Evolutionary conservation across 352 stramenopile genomes (phyloP), one percentile per base, ranked within the genome.

Genomic region (Phytophthora quininea): DNA sequence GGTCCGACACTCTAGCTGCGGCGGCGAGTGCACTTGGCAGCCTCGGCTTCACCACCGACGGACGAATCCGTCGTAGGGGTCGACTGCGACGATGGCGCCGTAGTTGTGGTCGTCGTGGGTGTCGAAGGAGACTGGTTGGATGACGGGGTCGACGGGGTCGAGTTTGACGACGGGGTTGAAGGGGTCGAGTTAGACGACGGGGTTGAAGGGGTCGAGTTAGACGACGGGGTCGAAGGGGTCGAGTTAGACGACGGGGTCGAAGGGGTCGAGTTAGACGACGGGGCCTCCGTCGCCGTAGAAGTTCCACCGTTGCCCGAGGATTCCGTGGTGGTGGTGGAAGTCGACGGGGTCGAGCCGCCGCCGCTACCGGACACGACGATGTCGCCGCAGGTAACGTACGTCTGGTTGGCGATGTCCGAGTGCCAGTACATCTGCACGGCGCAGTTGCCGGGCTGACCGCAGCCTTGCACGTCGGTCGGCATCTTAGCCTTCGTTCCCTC

Each of bases 341-440:
- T 40, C 15, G 19, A 29, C 9, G 30, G 19, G 19, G 19, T 24
- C 19, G 19, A 63, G 46, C 56, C 53, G 1, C 51, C 51, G 29
- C 67, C 54, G 35, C 68, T 69, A 42, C 58, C 64, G 27, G 62
- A 40, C 19, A 73, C 54, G 15, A 64, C 65, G 54, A 74, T 77
- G 51, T 78, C 69, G 27, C 64, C 47, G 48, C 69, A 77, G 32
- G 64, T 73, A 15, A 58, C 51, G 47, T 77, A 77, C 59, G 65
- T 74, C 57, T 77, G 69, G 52, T 67, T 62, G 54, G 68, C 68
- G 4, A 66, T 43, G 45, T 69, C 50, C 47, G 64, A 73, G 59
- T 77, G 59, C 64, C 64, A 77, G 45, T 57, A 68, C 51, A 77
- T 68, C 58, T 77, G 69, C 55, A 77, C 46, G 3, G 64, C 69